Conservation (phyloP, 441 rosid genomes). For the Syzygium malaccense region DNA sequence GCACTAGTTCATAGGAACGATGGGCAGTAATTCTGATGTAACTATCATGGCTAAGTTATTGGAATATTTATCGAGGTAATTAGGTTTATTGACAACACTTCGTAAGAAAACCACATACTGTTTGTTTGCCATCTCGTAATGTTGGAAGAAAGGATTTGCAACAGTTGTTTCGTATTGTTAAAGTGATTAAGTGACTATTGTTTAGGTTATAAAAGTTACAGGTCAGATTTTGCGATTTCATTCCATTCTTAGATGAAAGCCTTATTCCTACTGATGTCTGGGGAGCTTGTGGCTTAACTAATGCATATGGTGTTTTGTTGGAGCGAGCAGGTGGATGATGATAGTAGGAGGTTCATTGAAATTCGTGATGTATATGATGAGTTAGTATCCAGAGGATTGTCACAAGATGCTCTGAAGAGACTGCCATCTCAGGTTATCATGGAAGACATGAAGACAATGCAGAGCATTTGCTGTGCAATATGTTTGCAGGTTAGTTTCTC, state of each 20-base stretch:
- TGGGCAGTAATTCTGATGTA: background rate
- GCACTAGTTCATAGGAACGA: background rate
- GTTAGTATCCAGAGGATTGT: conserved; percentile 46
- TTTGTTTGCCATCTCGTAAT: background rate
- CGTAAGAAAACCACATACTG: background rate
- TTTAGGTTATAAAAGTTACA: background rate
- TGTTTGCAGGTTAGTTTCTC: conserved; percentile 57
- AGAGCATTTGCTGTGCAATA: conserved; percentile 51
- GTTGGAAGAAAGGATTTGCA: background rate
- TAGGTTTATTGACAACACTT: background rate
- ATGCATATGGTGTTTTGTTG: conserved; percentile 1
- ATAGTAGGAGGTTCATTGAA: conserved; percentile 35
- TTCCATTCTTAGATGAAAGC: background rate
- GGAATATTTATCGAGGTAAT: background rate
- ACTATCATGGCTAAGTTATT: background rate
- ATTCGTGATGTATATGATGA: conserved; percentile 31
- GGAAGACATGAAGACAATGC: conserved; percentile 40
- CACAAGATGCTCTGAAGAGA: conserved; percentile 51
- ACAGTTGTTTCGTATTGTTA: background rate
- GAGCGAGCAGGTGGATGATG: conserved; percentile 36
- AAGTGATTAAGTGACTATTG: background rate
- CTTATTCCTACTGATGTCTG: background rate
- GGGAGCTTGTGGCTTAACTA: background rate
- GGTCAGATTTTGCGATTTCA: background rate
- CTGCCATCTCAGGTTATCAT: conserved; percentile 53